Percentiles rank a stretch among this genome's conserved stretches.
Evolutionary conservation across 768 basidiomycete genomes (phyloP).

Genomic region (Tulasnella sp.): DNA sequence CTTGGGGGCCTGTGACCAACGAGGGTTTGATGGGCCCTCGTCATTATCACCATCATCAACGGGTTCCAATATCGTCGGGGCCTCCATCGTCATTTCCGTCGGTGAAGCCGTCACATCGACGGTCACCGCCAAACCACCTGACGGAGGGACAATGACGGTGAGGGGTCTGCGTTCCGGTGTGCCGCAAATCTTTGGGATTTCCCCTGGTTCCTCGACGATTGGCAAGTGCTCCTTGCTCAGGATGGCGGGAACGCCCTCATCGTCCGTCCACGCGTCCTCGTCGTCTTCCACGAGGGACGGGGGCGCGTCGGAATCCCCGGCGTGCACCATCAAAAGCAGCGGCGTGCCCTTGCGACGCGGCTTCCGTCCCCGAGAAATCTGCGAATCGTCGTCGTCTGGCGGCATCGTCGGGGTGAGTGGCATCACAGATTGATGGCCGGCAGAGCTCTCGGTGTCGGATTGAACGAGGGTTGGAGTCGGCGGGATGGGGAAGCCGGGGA

Average conservation of each 20-base stretch:
- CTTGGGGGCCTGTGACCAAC: not conserved
- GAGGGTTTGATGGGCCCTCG: not conserved
- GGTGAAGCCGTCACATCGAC: not conserved
- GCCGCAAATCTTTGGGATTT: not conserved
- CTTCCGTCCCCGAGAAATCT: slow-evolving; percentile 4
- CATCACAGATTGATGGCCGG: not conserved
- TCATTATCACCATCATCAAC: not conserved
- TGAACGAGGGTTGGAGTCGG: slow-evolving; percentile 9
- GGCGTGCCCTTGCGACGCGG: not conserved
- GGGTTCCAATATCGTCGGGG: not conserved
- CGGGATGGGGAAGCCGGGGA: not conserved
- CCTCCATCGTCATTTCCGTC: not conserved
- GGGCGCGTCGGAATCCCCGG: not conserved
- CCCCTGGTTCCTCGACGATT: not conserved
- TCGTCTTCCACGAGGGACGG: not conserved
- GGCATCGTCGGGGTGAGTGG: not conserved
- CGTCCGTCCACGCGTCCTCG: slow-evolving; percentile 11
- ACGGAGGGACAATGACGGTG: slow-evolving; percentile 4
- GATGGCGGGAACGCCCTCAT: not conserved
- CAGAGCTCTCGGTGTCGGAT: slow-evolving; percentile 17
- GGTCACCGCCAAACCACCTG: not conserved
- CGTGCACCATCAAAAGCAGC: not conserved
- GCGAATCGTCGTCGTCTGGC: not conserved
- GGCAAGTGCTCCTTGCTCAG: not conserved
- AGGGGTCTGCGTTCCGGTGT: slow-evolving; percentile 9